Conservation (phyloP, 176 grass and related monocot species). For the Echinochloa phyllopogon region DNA sequence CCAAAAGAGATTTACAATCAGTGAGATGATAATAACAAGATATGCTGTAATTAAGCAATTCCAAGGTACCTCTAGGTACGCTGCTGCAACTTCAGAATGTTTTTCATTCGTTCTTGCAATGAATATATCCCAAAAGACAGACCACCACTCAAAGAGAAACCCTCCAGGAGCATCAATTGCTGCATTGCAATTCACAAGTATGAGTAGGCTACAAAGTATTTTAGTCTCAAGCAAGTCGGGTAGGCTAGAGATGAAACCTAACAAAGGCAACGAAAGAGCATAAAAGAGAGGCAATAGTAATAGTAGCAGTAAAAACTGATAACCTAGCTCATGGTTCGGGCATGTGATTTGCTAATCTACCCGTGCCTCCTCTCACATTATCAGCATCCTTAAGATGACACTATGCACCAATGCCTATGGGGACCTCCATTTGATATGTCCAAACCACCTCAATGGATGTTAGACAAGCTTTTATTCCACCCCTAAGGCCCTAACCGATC, state of each 20-base stretch:
- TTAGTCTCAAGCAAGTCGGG: neutral
- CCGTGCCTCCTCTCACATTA: too few relatives aligned
- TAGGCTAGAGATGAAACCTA: neutral
- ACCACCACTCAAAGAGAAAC: slow-evolving; percentile 99
- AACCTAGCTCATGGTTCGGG: neutral
- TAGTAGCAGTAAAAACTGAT: neutral
- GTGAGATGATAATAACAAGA: slow-evolving; percentile 22
- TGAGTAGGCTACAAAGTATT: neutral
- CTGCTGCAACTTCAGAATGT: slow-evolving; percentile 92
- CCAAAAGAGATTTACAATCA: slow-evolving; percentile 4
- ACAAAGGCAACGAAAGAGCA: neutral
- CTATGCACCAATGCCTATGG: too few relatives aligned
- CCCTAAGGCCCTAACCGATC: neutral
- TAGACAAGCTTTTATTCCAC: too few relatives aligned
- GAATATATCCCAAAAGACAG: slow-evolving; percentile 99
- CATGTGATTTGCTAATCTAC: neutral
- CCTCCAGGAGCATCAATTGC: slow-evolving; percentile 99
- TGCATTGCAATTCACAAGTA: slow-evolving; percentile 42
- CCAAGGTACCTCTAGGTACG: slow-evolving; percentile 80
- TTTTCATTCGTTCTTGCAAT: slow-evolving; percentile 97
- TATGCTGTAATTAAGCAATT: slow-evolving; percentile 11
- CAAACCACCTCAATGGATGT: too few relatives aligned
- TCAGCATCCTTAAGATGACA: too few relatives aligned
- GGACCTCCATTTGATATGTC: too few relatives aligned
- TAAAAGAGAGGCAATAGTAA: neutral